These are phyloP conservation scores for Sporisorium scitamineum DNA, from an alignment of 1,284 basidiomycete genomes.

Conservation along the genomic window DNA sequence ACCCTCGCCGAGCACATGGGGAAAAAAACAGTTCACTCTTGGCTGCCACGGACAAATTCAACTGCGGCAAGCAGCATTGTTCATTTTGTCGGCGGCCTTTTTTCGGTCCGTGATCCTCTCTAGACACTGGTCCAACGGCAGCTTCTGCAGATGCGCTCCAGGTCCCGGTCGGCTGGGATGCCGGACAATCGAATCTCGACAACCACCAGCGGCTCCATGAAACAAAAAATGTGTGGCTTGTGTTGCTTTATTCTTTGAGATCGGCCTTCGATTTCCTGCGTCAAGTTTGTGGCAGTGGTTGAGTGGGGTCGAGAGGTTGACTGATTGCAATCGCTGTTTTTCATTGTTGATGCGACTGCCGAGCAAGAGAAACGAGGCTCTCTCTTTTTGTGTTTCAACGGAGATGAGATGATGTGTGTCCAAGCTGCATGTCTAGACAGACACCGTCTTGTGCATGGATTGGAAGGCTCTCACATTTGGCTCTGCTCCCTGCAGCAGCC, in stretches of 20 bases:
- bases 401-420: not conserved
- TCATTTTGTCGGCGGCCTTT: not conserved
- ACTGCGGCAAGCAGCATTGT: not conserved
- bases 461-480: not conserved
- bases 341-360: not conserved
- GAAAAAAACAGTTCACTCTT: not conserved
- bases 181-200: not conserved
- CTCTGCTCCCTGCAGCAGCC: slow-evolving; percentile 1
- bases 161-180: not conserved
- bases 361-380: not conserved
- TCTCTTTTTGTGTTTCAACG: no score
- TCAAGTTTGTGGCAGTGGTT: not conserved
- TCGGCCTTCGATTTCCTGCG: not conserved
- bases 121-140: not conserved
- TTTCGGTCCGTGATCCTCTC: slow-evolving; percentile 1
- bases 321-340: not conserved
- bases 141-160: not conserved
- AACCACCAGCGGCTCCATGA: not conserved
- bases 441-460: no score
- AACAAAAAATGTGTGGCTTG: not conserved
- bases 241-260: not conserved
- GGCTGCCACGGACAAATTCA: slow-evolving; percentile 1
- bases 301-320: not conserved
- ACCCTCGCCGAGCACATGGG: slow-evolving; percentile 31
- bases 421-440: no score